Evolutionary conservation across 371 early-diverging fungal species (phyloP), one percentile per base, ranked within the genome.

Genomic region (Batkoa obscura): DNA sequence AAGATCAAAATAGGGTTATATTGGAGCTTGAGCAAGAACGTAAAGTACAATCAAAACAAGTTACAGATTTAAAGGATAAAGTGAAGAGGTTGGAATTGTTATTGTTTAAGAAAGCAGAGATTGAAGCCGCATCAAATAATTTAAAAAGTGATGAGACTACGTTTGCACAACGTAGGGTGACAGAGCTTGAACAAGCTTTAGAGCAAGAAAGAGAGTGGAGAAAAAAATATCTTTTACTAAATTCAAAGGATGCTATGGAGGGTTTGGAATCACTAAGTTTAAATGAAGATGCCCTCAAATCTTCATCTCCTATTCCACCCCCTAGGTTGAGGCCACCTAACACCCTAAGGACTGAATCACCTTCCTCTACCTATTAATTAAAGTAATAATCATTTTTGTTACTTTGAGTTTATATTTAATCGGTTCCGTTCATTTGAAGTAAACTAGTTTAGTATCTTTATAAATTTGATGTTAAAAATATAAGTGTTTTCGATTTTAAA

Each of bases 1-100:
- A 66, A 32, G 71, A 72, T 50, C 73, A 73, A 48, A 59, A 64
- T 10, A 68, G 70, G 23, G 58, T 63, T 36, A 65, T 74, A 34
- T 57, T 68, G 34, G 50, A 58, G 33, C 45, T 73, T 59, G 68
- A 69, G 50, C 62, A 64, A 50, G 64, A 66, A 43, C 56, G 59
- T 2, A 64, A 66, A 23, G 36, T 39, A 9, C 50, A 59, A 34
- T 58, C 48, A 60, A 31, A 45, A 2, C 50, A 58, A 23, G 48
- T 66, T 39, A 50, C 56, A 0, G 67, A 65, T 13, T 58, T 67
- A 31, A 38, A 47, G 60, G 60, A 63, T 42, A 54, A 42, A 33
- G 55, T 68, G 54, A 60, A 64, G 13, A 57, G 59, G 38, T 17
- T 62, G 39, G 66, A 67, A 55, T 38, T 64, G 34, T 52, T 33